Percentiles rank a stretch among this genome's conserved stretches.
These are phyloP conservation scores for Paecilomyces sp. DNA, from an alignment of 2,329 filamentous ascomycete genomes.

Conservation along the genomic window DNA sequence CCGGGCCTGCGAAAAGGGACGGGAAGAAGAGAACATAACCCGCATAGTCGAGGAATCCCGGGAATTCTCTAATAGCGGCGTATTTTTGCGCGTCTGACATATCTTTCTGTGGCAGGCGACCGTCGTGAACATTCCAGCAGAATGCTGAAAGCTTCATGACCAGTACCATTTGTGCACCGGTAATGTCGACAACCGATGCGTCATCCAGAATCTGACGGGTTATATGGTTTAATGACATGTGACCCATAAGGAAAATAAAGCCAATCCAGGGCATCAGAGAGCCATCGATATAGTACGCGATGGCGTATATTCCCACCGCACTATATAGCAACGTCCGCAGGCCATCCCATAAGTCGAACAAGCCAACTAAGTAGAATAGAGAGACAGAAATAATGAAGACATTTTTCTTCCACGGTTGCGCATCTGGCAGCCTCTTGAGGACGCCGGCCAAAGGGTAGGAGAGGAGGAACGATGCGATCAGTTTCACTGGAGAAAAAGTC, in stretches of 20 bases:
- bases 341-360: constrained; percentile 89
- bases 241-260: constrained; percentile 89
- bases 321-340: constrained; percentile 72
- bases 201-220: constrained; percentile 64
- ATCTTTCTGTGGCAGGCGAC: constrained; percentile 66
- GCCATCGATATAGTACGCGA: constrained; percentile 75
- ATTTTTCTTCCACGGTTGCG: constrained; percentile 78
- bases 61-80: constrained; percentile 67
- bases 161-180: constrained; percentile 92
- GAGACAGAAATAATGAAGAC: constrained; percentile 73
- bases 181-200: constrained; percentile 71
- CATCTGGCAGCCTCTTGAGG: constrained; percentile 84
- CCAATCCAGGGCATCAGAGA: constrained; percentile 97
- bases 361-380: constrained; percentile 83
- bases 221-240: constrained; percentile 89
- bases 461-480: constrained; percentile 80
- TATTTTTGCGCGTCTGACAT: constrained; percentile 85
- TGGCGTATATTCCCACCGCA: constrained; percentile 70
- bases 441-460: constrained; percentile 87
- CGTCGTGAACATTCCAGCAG: constrained; percentile 97
- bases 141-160: constrained; percentile 97
- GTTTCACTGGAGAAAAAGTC: constrained; percentile 62
- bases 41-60: constrained; percentile 69
- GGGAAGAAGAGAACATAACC: constrained; percentile 97
- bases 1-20: constrained; percentile 77